phyloP scores from a whole-genome alignment of 2,329 filamentous ascomycete genomes.

The Beauveria sp. region DNA sequence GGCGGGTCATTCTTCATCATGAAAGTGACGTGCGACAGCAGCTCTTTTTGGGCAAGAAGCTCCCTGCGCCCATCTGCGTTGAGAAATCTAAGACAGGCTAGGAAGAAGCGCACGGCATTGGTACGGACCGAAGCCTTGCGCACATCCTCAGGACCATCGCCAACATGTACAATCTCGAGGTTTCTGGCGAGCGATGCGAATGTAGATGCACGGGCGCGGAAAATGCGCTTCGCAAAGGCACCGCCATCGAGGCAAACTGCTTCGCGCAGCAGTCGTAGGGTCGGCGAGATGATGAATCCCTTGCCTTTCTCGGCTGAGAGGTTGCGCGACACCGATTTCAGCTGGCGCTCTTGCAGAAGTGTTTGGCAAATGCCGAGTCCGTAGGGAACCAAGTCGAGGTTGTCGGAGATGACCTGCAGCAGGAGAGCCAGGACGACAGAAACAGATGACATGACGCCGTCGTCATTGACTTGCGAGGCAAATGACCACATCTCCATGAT shows the following conservation, averaged over 20 bases:
- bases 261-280: constrained; percentile 77
- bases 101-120: constrained; percentile 72
- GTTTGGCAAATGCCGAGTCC: constrained; percentile 75
- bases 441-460: constrained; percentile 71
- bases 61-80: constrained; percentile 72
- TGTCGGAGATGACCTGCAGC: constrained; percentile 66
- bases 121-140: constrained; percentile 73
- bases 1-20: constrained; percentile 71
- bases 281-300: constrained; percentile 82
- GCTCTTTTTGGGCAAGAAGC: constrained; percentile 69
- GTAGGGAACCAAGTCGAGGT: constrained; percentile 65
- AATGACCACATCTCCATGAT: constrained; percentile 85
- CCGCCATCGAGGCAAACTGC: constrained; percentile 83
- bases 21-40: constrained; percentile 75
- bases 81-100: constrained; percentile 72
- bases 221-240: constrained; percentile 66
- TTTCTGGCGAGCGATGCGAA: constrained; percentile 76
- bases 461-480: constrained; percentile 71
- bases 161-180: constrained; percentile 59
- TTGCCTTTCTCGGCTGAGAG: constrained; percentile 75
- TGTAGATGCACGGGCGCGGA: constrained; percentile 68
- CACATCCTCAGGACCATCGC: constrained; percentile 51
- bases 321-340: constrained; percentile 72
- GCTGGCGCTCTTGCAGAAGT: constrained; percentile 70
- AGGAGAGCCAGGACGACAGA: constrained; percentile 76